Conservation (phyloP, 2,329 filamentous ascomycete species). For the Tolypocladium pustulatum region DNA sequence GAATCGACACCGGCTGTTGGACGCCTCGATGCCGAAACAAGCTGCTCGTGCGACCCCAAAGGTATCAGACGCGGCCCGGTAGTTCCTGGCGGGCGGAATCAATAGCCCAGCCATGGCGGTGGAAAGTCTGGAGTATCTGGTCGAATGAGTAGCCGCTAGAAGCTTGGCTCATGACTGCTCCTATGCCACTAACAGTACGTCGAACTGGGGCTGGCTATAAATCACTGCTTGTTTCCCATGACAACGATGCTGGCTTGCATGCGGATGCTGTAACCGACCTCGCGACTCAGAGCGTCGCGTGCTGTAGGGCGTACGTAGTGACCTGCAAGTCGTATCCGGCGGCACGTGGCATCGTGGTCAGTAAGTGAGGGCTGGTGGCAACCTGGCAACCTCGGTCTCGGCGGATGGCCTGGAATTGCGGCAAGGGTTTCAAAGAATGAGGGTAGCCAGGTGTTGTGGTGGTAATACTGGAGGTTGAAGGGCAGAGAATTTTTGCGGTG, state of each 20-base stretch:
- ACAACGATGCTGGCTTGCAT: not conserved
- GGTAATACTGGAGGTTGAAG: not conserved
- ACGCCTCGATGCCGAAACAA: not conserved
- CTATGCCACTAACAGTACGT: not conserved
- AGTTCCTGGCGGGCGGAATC: not conserved
- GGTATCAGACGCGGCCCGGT: not conserved
- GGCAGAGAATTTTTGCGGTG: not conserved
- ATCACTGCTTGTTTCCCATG: not conserved
- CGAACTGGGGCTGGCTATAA: not conserved
- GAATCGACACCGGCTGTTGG: not conserved
- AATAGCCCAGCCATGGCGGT: not conserved
- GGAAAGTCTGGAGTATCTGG: not conserved
- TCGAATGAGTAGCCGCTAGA: not conserved
- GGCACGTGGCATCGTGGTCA: not conserved
- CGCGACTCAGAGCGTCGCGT: not conserved
- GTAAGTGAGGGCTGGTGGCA: not conserved
- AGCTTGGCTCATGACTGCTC: not conserved
- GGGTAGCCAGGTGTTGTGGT: not conserved
- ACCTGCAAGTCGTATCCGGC: not conserved
- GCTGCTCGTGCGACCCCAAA: not conserved
- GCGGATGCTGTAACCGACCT: not conserved
- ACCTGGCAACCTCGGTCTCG: not conserved
- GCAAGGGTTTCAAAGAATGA: too few species aligned
- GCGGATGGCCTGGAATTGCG: not conserved
- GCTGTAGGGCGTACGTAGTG: not conserved